Evolutionary conservation across 805 yeast genomes (phyloP).

Genomic region (Starmerella vitae): DNA sequence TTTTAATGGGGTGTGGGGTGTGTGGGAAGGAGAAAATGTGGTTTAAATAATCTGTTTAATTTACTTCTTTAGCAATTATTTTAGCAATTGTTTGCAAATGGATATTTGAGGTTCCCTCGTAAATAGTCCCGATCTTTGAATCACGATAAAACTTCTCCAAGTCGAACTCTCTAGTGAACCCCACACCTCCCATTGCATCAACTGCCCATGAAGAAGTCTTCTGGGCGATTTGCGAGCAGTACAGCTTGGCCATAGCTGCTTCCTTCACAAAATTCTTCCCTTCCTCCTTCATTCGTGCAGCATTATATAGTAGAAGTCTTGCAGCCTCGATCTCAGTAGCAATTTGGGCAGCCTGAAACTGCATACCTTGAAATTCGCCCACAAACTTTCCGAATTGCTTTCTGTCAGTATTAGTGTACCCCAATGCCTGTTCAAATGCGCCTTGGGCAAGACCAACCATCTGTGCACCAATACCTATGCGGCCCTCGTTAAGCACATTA

Average conservation of each 20-base stretch:
- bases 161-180: conserved; percentile 33
- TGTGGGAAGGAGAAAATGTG: too few relatives aligned
- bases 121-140: conserved; percentile 34
- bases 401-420: conserved; percentile 30
- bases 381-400: conserved; percentile 32
- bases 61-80: conserved; percentile 26
- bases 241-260: conserved; percentile 36
- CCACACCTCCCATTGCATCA: conserved; percentile 38
- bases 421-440: conserved; percentile 31
- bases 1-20: too few relatives aligned
- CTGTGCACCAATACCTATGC: conserved; percentile 36
- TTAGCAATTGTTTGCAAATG: conserved; percentile 35
- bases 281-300: conserved; percentile 35
- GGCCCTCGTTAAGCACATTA: conserved; percentile 33
- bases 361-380: conserved; percentile 37
- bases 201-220: conserved; percentile 31
- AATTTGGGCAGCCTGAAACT: conserved; percentile 34
- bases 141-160: conserved; percentile 34
- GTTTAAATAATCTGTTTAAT: too few relatives aligned
- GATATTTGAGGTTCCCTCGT: conserved; percentile 35
- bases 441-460: conserved; percentile 35
- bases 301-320: conserved; percentile 32
- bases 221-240: conserved; percentile 32
- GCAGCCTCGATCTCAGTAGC: conserved; percentile 35
- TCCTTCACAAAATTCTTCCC: conserved; percentile 31